Base-by-base conservation (phyloP, 1,139 yeast genomes). In the Wickerhamiella infanticola region DNA sequence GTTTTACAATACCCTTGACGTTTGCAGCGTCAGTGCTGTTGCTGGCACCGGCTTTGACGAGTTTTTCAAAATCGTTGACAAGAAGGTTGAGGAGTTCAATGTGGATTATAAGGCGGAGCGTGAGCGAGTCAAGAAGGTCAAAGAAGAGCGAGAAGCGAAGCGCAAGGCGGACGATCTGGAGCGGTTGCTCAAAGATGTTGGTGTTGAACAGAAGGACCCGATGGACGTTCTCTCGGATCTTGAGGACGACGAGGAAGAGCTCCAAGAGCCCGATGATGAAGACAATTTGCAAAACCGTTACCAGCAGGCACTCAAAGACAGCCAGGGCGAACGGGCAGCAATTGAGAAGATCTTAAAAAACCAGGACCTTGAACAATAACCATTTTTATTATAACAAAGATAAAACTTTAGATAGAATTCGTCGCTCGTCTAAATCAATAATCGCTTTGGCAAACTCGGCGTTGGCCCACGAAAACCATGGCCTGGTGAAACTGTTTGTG, bases 401-500 rank as follows among this genome's bases (percentile, higher is more conserved):
- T 29, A 40, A 29, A 3, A 36, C 55, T 35, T 46, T 41, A 33
- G 29, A 37, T n/a, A 52, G 48, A 11, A 50, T 43, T 3, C 53
- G 83, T 41, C 82, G 65, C 47, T 71, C 65, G 0, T 94, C 90
- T 53, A 85, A 66, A 57, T 84, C 79, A 44, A 85, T 60, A 7
- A 85, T 78, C 0, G 94, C 81, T 60, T 81, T 82, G 8, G 90
- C 95, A 63, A 85, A 84, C 61, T 85, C 95, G 0, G 94, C 78
- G 59, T 85, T 86, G 55, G 94, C 84, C 95, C 95, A 86, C 3
- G 95, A 82, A 65, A 86, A 86, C 95, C 95, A 85, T 2, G 88
- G 73, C 48, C 94, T 66, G 0, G 94, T 81, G 53, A 51, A 66
- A 3, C 58, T 52, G 1, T 67, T 66, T 2, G 72, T 64, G 54